These are phyloP conservation scores for Furcasterigmium furcatum DNA, from an alignment of 2,329 filamentous ascomycete genomes.

Conservation along the genomic window DNA sequence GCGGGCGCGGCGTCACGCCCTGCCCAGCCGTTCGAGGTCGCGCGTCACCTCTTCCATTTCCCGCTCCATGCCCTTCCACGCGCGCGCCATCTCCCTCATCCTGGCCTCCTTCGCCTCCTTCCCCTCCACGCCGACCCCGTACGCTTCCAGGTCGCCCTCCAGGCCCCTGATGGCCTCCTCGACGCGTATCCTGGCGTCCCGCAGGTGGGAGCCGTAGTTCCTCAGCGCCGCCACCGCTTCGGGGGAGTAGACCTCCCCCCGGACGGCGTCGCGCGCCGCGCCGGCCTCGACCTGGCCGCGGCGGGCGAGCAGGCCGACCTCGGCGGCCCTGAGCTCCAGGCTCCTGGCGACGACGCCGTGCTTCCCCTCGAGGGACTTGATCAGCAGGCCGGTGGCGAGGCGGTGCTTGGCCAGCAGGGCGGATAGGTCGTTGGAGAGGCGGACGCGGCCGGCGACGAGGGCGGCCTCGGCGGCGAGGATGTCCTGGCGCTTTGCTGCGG, in stretches of 20 bases:
- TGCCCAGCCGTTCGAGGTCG: slow-evolving; percentile 37
- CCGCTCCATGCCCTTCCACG: slow-evolving; percentile 45
- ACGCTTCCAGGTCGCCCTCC: slow-evolving; percentile 41
- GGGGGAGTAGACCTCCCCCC: slow-evolving; percentile 40
- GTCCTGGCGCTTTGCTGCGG: slow-evolving; percentile 29
- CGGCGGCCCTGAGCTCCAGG: slow-evolving; percentile 46
- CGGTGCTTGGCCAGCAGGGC: slow-evolving; percentile 36
- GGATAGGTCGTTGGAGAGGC: slow-evolving; percentile 30
- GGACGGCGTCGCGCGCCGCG: slow-evolving; percentile 27
- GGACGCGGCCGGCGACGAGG: slow-evolving; percentile 35
- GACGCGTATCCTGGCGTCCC: slow-evolving; percentile 42
- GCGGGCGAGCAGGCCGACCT: slow-evolving; percentile 40
- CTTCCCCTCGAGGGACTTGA: slow-evolving; percentile 52
- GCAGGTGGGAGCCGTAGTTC: slow-evolving; percentile 46
- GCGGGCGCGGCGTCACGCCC: slow-evolving; percentile 4
- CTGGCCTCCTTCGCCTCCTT: slow-evolving; percentile 39
- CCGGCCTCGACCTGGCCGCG: slow-evolving; percentile 34
- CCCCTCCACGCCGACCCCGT: slow-evolving; percentile 39
- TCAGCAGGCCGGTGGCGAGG: slow-evolving; percentile 33
- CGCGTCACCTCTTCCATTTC: slow-evolving; percentile 46
- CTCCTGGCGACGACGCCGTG: slow-evolving; percentile 49
- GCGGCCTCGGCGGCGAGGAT: slow-evolving; percentile 23
- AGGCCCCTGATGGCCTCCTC: slow-evolving; percentile 38
- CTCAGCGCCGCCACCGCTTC: slow-evolving; percentile 37
- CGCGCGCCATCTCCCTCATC: slow-evolving; percentile 51